phyloP scores from a whole-genome alignment of 2,329 filamentous ascomycete genomes.

The Corynespora cassiicola region DNA sequence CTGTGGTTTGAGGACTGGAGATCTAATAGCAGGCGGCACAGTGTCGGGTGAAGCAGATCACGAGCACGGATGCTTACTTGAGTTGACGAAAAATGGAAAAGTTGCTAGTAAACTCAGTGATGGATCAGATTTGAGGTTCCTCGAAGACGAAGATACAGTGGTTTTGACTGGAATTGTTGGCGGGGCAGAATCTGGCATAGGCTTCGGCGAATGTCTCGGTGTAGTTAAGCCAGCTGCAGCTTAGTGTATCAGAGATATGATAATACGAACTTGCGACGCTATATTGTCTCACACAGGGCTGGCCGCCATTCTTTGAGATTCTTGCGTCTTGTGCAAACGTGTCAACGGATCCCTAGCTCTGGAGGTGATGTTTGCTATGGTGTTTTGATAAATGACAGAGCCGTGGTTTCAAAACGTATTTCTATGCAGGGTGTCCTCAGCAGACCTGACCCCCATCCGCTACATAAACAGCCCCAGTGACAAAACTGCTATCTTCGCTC shows the following conservation, averaged over 20 bases:
- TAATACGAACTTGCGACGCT: too few species aligned
- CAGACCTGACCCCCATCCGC: conserved; percentile 9
- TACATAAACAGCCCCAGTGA: conserved; percentile 8
- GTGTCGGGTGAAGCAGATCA: conserved; percentile 47
- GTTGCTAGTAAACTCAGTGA: conserved; percentile 31
- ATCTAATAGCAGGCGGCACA: conserved; percentile 54
- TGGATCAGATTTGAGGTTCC: conserved; percentile 42
- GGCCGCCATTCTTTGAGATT: too few species aligned
- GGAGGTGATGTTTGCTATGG: too few species aligned
- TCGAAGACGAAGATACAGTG: conserved; percentile 52
- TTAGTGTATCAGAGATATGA: too few species aligned
- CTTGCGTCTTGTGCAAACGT: too few species aligned
- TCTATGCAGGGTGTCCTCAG: too few species aligned
- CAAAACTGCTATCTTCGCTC: conserved; percentile 9
- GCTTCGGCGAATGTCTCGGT: conserved; percentile 50
- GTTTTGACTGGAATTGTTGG: conserved; percentile 44
- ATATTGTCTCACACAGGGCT: too few species aligned
- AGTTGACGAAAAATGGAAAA: conserved; percentile 47
- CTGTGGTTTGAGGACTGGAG: conserved; percentile 50
- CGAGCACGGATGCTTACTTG: conserved; percentile 52
- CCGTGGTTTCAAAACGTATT: too few species aligned
- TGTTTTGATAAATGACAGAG: too few species aligned
- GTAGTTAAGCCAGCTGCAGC: conserved; percentile 37
- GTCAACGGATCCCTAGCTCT: too few species aligned
- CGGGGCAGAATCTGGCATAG: conserved; percentile 38